Percentiles rank a stretch among this genome's conserved stretches.
Evolutionary conservation across 1,139 yeast species (phyloP).

Genomic region (Geotrichum fermentans): DNA sequence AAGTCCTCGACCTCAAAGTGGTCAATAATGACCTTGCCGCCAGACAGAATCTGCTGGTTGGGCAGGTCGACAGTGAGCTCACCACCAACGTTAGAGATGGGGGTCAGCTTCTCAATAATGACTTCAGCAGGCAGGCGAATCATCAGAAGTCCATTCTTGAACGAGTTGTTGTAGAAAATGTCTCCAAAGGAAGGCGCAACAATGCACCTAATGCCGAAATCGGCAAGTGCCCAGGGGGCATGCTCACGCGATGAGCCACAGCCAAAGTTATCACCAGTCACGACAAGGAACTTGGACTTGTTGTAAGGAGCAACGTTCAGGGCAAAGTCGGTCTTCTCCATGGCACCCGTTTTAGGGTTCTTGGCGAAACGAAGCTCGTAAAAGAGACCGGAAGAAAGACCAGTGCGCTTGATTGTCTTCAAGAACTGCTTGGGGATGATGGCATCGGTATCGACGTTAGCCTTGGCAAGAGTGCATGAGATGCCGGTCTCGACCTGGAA

Average conservation of each 20-base stretch:
- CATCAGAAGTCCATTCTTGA: conserved; percentile 90
- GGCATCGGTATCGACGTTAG: conserved; percentile 96
- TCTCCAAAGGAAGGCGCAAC: conserved; percentile 98
- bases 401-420: conserved; percentile 96
- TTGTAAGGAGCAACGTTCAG: conserved; percentile 81
- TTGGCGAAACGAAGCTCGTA: conserved; percentile 79
- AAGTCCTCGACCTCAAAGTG: conserved; percentile 83
- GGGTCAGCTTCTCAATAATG: conserved; percentile 65
- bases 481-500: conserved; percentile 73
- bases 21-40: conserved; percentile 69
- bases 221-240: conserved; percentile 98
- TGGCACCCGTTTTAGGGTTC: conserved; percentile 61
- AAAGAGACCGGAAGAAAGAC: conserved; percentile 80
- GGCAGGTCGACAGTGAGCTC: conserved; percentile 77
- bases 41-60: conserved; percentile 72
- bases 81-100: conserved; percentile 71
- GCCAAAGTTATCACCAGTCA: conserved; percentile 95
- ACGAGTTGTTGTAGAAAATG: conserved; percentile 93
- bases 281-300: conserved; percentile 74
- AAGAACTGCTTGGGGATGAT: conserved; percentile 96
- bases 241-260: conserved; percentile 99
- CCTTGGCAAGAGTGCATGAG: conserved; percentile 90
- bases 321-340: conserved; percentile 79
- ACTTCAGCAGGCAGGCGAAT: conserved; percentile 76
- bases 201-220: conserved; percentile 90